These are phyloP conservation scores for Ammopiptanthus mongolicus DNA, from an alignment of 306 rosid species.

Conservation along the genomic window DNA sequence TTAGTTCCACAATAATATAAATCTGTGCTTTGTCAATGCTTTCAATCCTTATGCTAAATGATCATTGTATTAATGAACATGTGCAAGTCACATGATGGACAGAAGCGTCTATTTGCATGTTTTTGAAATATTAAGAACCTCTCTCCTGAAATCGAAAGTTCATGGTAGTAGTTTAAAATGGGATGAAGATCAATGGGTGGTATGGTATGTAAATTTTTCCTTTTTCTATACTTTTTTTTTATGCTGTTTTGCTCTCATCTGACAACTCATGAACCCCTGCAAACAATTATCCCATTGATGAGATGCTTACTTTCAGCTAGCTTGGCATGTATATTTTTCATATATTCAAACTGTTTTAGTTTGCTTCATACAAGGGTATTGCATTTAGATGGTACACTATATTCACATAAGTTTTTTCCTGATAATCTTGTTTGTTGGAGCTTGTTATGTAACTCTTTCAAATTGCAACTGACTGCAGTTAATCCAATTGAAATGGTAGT, in stretches of 20 bases:
- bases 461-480: too few relatives aligned
- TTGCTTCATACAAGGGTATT: too few relatives aligned
- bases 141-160: background rate
- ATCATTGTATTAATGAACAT: background rate
- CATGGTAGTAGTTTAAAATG: background rate
- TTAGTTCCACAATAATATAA: background rate
- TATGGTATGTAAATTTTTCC: background rate
- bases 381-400: too few relatives aligned
- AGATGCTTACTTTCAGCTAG: too few relatives aligned
- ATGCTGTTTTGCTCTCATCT: background rate
- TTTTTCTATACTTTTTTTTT: background rate
- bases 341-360: too few relatives aligned
- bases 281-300: conserved; percentile 23
- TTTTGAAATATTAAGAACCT: background rate
- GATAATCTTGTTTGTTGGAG: too few relatives aligned
- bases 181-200: background rate
- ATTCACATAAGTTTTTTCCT: too few relatives aligned
- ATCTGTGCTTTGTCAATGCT: background rate
- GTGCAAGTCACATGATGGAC: background rate
- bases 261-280: conserved; percentile 74
- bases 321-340: too few relatives aligned
- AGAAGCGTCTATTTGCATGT: background rate
- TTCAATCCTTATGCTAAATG: background rate
- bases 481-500: too few relatives aligned
- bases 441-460: too few relatives aligned